phyloP scores from a whole-genome alignment of 2,329 filamentous ascomycete species.

The Meredithiella fracta region DNA sequence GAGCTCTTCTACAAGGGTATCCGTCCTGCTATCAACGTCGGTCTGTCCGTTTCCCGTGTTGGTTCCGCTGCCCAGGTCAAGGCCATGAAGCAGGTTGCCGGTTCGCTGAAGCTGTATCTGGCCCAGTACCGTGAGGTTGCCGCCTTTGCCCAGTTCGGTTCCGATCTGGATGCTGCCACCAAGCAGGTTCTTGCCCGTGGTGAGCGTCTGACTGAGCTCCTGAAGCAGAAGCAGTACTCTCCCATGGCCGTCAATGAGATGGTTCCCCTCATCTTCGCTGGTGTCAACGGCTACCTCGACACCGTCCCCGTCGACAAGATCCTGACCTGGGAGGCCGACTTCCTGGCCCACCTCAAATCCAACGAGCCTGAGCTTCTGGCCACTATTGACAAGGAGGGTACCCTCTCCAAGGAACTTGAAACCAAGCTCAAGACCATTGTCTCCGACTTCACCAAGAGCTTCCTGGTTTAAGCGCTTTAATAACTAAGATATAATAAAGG shows the following conservation, averaged over 20 bases:
- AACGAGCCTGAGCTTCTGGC: conserved; percentile 73
- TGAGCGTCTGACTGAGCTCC: conserved; percentile 95
- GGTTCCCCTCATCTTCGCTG: conserved; percentile 97
- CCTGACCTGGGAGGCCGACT: conserved; percentile 84
- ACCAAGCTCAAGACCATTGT: conserved; percentile 64
- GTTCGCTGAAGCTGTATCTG: conserved; percentile 99
- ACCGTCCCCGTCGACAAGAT: conserved; percentile 78
- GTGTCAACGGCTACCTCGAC: conserved; percentile 96
- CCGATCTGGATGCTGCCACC: conserved; percentile 94
- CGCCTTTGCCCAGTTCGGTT: conserved; percentile 99
- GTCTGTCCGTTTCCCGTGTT: conserved; percentile 99
- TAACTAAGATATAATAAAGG: conserved; percentile 16
- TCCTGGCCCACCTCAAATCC: conserved; percentile 78
- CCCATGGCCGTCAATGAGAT: conserved; percentile 99
- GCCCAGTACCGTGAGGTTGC: conserved; percentile 99
- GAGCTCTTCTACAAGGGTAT: conserved; percentile 99
- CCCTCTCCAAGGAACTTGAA: conserved; percentile 89
- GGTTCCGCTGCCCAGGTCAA: conserved; percentile 98
- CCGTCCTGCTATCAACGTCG: conserved; percentile 99
- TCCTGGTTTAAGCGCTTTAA: conserved; percentile 38
- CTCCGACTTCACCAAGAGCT: conserved; percentile 80
- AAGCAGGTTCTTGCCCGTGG: conserved; percentile 97
- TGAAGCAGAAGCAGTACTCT: conserved; percentile 99
- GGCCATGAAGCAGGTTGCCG: conserved; percentile 99
- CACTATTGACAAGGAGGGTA: conserved; percentile 88